Conservation (phyloP, 495 filamentous ascomycete species). For the Talaromyces wortmannii region DNA sequence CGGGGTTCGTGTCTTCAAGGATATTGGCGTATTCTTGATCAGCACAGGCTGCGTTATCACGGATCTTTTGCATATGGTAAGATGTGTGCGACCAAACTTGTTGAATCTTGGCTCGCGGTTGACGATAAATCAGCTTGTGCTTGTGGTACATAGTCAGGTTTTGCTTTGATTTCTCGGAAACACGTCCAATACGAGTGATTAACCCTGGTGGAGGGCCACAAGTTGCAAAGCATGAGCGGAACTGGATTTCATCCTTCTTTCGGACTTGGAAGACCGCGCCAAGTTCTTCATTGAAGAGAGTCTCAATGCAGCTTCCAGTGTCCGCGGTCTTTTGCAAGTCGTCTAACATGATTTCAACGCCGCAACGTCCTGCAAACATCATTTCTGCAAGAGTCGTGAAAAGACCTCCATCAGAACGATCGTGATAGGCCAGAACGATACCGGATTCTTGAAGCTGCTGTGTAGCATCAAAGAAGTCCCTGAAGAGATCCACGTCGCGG, state of each 20-base stretch:
- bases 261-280: slow-evolving; percentile 94
- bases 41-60: slow-evolving; percentile 84
- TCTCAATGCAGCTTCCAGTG: slow-evolving; percentile 57
- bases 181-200: slow-evolving; percentile 74
- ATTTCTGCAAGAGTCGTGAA: slow-evolving; percentile 91
- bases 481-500: slow-evolving; percentile 70
- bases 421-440: slow-evolving; percentile 91
- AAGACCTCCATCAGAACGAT: slow-evolving; percentile 87
- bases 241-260: slow-evolving; percentile 72
- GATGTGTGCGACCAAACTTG: slow-evolving; percentile 86
- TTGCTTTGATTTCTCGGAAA: slow-evolving; percentile 67
- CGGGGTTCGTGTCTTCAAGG: slow-evolving; percentile 68
- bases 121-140: slow-evolving; percentile 56
- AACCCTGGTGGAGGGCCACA: slow-evolving; percentile 78
- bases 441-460: slow-evolving; percentile 78
- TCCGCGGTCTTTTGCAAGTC: slow-evolving; percentile 49
- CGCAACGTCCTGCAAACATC: slow-evolving; percentile 96
- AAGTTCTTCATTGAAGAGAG: slow-evolving; percentile 95
- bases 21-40: slow-evolving; percentile 79
- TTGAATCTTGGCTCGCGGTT: slow-evolving; percentile 68
- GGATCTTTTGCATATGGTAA: slow-evolving; percentile 80
- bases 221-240: slow-evolving; percentile 86
- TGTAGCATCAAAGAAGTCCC: slow-evolving; percentile 88
- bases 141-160: slow-evolving; percentile 69
- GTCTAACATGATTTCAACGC: slow-evolving; percentile 79